Evolutionary conservation across 2,329 filamentous ascomycete genomes (phyloP).

Genomic region (Arthrobotrys entomopaga): DNA sequence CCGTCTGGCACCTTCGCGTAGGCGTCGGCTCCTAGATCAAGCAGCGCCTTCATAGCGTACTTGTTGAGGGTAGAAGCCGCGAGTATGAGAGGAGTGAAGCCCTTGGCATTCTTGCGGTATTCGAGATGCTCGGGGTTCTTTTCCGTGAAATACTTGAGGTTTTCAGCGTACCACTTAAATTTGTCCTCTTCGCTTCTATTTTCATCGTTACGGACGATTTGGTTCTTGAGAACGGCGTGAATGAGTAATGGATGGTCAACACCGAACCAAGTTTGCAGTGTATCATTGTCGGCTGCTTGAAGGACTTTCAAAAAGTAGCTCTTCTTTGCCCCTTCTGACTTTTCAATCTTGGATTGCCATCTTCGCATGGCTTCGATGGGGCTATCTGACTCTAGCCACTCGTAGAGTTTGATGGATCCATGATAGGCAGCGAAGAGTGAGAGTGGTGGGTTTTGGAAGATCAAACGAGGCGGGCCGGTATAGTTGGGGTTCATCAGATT

Average conservation of each 20-base stretch:
- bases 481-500: slow-evolving; percentile 67
- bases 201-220: neutral
- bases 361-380: slow-evolving; percentile 68
- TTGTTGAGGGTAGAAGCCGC: slow-evolving; percentile 71
- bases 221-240: slow-evolving; percentile 58
- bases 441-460: slow-evolving; percentile 66
- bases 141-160: slow-evolving; percentile 72
- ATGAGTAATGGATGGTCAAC: slow-evolving; percentile 55
- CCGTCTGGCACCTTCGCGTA: slow-evolving; percentile 68
- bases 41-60: slow-evolving; percentile 70
- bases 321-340: slow-evolving; percentile 9
- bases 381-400: slow-evolving; percentile 80
- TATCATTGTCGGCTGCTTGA: slow-evolving; percentile 29
- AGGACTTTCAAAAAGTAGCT: slow-evolving; percentile 30
- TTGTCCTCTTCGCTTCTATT: slow-evolving; percentile 17
- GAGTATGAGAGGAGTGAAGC: slow-evolving; percentile 74
- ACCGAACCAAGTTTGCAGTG: slow-evolving; percentile 55
- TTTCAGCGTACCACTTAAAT: slow-evolving; percentile 57
- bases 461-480: slow-evolving; percentile 62
- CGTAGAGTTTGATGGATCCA: slow-evolving; percentile 62
- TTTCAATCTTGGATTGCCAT: slow-evolving; percentile 9
- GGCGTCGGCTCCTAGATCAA: slow-evolving; percentile 75
- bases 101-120: slow-evolving; percentile 67
- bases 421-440: slow-evolving; percentile 22
- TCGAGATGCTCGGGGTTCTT: slow-evolving; percentile 72